A percentile compares a stretch with the other conserved stretches of the same genome.
phyloP scores from a whole-genome alignment of 805 yeast genomes.

The Metschnikowia colocasiae region DNA sequence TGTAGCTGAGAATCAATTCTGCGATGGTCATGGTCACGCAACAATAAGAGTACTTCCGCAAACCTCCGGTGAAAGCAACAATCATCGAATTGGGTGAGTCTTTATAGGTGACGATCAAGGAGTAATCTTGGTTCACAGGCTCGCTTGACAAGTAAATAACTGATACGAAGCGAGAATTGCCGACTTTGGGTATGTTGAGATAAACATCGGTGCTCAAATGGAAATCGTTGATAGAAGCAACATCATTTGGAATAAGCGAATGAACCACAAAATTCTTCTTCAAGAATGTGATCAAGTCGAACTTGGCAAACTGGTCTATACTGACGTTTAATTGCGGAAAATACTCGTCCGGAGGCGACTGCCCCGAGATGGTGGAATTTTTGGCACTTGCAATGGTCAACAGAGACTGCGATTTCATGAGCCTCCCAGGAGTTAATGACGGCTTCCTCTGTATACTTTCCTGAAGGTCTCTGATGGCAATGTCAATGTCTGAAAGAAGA shows the following conservation, averaged over 20 bases:
- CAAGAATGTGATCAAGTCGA: constrained; percentile 30
- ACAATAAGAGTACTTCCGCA: constrained; percentile 39
- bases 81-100: constrained; percentile 27
- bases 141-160: constrained; percentile 24
- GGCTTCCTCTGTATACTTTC: constrained; percentile 12
- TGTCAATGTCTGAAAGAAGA: constrained; percentile 14
- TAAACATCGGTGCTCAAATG: constrained; percentile 34
- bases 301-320: constrained; percentile 20
- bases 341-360: constrained; percentile 12
- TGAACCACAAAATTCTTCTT: constrained; percentile 37
- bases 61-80: constrained; percentile 38
- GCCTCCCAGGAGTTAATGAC: neutral
- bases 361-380: constrained; percentile 7
- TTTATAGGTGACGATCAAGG: constrained; percentile 29
- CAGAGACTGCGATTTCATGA: constrained; percentile 9
- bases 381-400: constrained; percentile 9
- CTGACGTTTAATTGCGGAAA: constrained; percentile 12
- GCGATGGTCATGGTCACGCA: constrained; percentile 29
- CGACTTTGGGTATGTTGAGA: constrained; percentile 25
- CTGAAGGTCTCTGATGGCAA: constrained; percentile 13
- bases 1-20: constrained; percentile 10
- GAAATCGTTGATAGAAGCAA: constrained; percentile 31
- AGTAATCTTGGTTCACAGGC: constrained; percentile 23
- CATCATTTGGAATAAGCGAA: constrained; percentile 33
- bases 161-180: constrained; percentile 18